Base-by-base conservation (phyloP, 139 green algal genomes). In the Coelastrella sp. region DNA sequence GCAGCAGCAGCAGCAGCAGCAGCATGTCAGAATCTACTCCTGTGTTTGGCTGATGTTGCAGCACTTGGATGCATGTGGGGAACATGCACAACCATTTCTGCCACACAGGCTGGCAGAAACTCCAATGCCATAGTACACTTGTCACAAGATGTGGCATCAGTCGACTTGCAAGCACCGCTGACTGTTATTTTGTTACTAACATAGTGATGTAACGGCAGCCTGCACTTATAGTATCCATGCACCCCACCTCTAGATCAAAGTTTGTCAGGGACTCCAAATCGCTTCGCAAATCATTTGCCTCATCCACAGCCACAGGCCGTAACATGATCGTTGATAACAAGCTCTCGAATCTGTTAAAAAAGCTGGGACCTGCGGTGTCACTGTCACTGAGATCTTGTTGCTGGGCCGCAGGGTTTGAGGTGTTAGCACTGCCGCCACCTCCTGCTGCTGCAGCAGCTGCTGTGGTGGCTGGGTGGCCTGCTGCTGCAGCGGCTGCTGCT, bases 191-290 rank as follows among this genome's bases (percentile, higher is more conserved):
- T n/a, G n/a, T n/a, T n/a, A n/a, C n/a, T n/a, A n/a, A n/a, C n/a
- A n/a, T n/a, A n/a, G n/a, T n/a, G n/a, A n/a, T n/a, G n/a, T n/a
- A n/a, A n/a, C n/a, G n/a, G n/a, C n/a, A n/a, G n/a, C n/a, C n/a
- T n/a, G n/a, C n/a, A n/a, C n/a, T n/a, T n/a, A n/a, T n/a, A n/a
- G n/a, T n/a, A n/a, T n/a, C n/a, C n/a, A n/a, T n/a, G n/a, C n/a
- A n/a, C 7, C 81, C 47, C 32, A 87, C 81, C 64, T 87, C 61
- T 7, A 87, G 47, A 58, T 87, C 81, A 77, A 87, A 87, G 61
- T 76, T 61, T 3, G 81, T 87, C 57, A 85, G 79, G 17, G 58
- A 57, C 61, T 47, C 57, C 19, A 71, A 5, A 16, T 77, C 81
- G 10, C 22, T 77, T n/a, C 64, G 16, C 11, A 87, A 4, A 56